phyloP scores from a whole-genome alignment of 1,284 basidiomycete species.

The Ceratobasidium sp. region DNA sequence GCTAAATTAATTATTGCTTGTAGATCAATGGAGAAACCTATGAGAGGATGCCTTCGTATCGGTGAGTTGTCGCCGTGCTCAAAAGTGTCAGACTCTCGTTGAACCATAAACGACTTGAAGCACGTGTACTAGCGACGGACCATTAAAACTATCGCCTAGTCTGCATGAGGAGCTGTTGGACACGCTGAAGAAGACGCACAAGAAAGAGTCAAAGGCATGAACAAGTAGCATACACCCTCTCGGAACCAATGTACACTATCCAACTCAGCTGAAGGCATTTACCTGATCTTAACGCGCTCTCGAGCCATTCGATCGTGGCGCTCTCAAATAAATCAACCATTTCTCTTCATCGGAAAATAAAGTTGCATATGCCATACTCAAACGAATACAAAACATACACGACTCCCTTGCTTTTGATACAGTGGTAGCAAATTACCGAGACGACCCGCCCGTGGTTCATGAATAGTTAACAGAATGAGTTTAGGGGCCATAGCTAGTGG shows the following conservation, averaged over 20 bases:
- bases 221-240: neutral
- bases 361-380: conserved; percentile 41
- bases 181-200: conserved; percentile 54
- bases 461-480: conserved; percentile 28
- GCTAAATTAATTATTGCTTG: neutral
- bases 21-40: conserved; percentile 80
- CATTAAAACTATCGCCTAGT: conserved; percentile 73
- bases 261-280: neutral
- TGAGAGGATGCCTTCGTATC: conserved; percentile 83
- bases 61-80: conserved; percentile 53
- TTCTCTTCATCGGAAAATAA: conserved; percentile 9
- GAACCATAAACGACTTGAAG: conserved; percentile 8
- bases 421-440: conserved; percentile 32
- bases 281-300: neutral
- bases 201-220: conserved; percentile 51
- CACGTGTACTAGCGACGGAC: conserved; percentile 76
- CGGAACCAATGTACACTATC: conserved; percentile 12
- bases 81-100: neutral
- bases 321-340: neutral
- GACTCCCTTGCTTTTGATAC: conserved; percentile 45
- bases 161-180: conserved; percentile 65
- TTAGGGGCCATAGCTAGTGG: conserved; percentile 28
- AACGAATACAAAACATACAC: conserved; percentile 42
- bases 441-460: conserved; percentile 43
- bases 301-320: neutral